Conservation (phyloP, 306 rosid species). For the Cucurbita maxima region DNA sequence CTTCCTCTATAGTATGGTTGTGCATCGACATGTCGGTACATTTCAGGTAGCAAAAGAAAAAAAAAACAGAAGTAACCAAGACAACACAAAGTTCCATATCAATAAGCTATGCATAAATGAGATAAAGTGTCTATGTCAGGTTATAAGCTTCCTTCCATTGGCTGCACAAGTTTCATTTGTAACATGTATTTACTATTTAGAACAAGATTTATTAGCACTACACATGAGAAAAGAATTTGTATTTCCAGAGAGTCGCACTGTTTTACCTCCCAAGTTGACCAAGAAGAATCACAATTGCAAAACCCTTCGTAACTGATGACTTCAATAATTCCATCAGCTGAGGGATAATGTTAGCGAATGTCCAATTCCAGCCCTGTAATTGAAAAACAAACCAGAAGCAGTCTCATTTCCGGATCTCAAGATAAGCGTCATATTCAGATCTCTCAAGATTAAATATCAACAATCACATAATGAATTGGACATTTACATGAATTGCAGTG, state of each 20-base stretch:
- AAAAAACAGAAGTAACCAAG: not conserved
- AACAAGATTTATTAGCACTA: not conserved
- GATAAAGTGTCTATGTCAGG: not conserved
- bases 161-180: not conserved
- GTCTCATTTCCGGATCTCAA: constrained; percentile 5
- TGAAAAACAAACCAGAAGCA: constrained; percentile 10
- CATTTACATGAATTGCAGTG: not conserved
- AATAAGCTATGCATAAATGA: not conserved
- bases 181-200: not conserved
- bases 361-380: constrained; percentile 80
- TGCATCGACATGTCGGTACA: not conserved
- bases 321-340: constrained; percentile 39
- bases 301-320: constrained; percentile 27
- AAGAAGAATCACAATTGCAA: constrained; percentile 50
- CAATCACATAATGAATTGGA: not conserved
- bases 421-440: not conserved
- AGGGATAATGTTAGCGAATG: constrained; percentile 34
- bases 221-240: not conserved
- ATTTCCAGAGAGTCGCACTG: not conserved
- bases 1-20: not conserved
- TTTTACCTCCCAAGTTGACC: constrained; percentile 85
- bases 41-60: not conserved
- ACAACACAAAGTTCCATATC: not conserved
- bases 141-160: not conserved
- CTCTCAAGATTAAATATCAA: not conserved